Conservation (phyloP, 2,329 filamentous ascomycete species). For the Colletotrichum ledebouriae region DNA sequence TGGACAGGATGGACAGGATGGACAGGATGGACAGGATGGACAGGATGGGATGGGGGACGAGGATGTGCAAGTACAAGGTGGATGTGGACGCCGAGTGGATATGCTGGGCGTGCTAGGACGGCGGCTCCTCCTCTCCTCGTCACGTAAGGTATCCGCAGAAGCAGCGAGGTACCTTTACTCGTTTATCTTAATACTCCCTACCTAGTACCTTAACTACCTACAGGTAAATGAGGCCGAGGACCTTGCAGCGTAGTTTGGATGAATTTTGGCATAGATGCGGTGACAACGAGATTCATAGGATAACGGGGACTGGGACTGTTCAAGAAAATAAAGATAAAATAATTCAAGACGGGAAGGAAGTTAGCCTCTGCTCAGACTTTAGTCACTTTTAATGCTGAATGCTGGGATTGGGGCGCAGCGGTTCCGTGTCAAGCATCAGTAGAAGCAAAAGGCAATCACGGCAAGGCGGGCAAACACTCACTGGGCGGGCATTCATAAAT, state of each 20-base stretch:
- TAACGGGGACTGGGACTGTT: too few relatives aligned
- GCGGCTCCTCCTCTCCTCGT: constrained; percentile 30
- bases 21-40: constrained; percentile 2
- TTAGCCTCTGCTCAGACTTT: constrained; percentile 27
- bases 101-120: constrained; percentile 26
- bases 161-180: not conserved
- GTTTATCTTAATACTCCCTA: not conserved
- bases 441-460: constrained; percentile 8
- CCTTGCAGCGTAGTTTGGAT: not conserved
- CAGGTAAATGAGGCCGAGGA: too few relatives aligned
- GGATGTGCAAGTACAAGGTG: constrained; percentile 6
- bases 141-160: not conserved
- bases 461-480: constrained; percentile 13
- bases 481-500: constrained; percentile 3
- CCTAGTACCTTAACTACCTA: too few relatives aligned
- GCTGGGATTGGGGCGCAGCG: not conserved
- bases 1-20: constrained; percentile 1
- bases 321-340: not conserved
- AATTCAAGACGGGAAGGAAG: constrained; percentile 1
- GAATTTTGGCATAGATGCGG: constrained; percentile 13
- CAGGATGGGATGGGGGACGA: constrained; percentile 10
- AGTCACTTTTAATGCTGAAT: constrained; percentile 30
- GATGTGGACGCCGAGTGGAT: constrained; percentile 24
- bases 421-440: not conserved
- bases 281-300: not conserved